Evolutionary conservation across 345 rosid genomes (phyloP), one percentile per base, ranked within the genome.

Genomic region (Hibiscus tridactylites): DNA sequence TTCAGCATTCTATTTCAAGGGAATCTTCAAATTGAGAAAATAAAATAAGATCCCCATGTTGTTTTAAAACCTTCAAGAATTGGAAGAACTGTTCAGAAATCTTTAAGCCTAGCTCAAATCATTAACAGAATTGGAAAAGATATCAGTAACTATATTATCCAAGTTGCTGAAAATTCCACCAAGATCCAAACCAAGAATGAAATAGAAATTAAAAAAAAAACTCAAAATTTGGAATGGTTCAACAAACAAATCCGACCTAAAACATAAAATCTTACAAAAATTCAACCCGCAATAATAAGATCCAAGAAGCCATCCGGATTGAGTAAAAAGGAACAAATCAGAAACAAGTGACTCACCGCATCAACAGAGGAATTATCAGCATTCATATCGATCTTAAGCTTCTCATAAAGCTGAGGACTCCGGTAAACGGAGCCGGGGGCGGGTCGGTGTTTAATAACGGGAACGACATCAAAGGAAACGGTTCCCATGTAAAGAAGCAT

Each of bases 401-500:
- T 95, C 26, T 81, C 85, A 75, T 92, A 95, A 62, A 92, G 77
- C 88, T 90, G 98, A 1, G 99, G 98, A 70, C 98, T 95, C 75
- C 90, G 85, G 35, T 95, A 95, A 21, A 92, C 83, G 52, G 99
- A 95, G 61, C 99, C 99, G 5, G 97, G 87, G 3, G 94, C 89
- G 28, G 97, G 88, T 10, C 83, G 83, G 26, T 85, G 92, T 56
- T 68, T 77, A 37, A 95, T 81, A 12, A 83, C 21, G 3, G 94
- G 97, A 61, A 80, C 96, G 17, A 80, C 90, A 59, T 95, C 98
- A 75, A 95, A 89, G 11, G 96, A 90, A n/a, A 88, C 88, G 28
- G 97, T 87, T 47, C 99, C 97, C 99, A 95, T 95, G 80, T 90
- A 92, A 49, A 95, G 88, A 12, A 92, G 84, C 98, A 95, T 92